phyloP scores from a whole-genome alignment of 768 basidiomycete species.

The Hericium coralloides region DNA sequence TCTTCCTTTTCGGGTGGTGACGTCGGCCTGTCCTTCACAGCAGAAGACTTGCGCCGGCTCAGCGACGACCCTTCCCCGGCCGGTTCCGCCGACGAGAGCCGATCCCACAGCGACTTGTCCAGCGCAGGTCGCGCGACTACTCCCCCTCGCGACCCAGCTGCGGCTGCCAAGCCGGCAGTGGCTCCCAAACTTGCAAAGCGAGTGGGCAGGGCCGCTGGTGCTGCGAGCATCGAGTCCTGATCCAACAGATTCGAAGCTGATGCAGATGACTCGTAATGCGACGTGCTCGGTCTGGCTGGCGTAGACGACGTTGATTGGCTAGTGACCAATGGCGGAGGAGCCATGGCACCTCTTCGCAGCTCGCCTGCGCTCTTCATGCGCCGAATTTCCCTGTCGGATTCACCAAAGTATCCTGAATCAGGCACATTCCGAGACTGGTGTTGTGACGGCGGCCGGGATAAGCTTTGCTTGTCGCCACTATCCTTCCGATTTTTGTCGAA shows the following conservation, averaged over 20 bases:
- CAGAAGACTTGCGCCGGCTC: neutral
- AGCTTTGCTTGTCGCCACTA: neutral
- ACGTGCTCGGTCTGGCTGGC: slow-evolving; percentile 32
- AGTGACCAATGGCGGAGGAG: slow-evolving; percentile 9
- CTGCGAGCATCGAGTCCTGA: slow-evolving; percentile 26
- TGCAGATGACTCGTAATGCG: slow-evolving; percentile 50
- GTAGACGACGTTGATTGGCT: slow-evolving; percentile 21
- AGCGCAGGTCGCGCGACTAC: slow-evolving; percentile 27
- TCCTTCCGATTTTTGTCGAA: slow-evolving; percentile 22
- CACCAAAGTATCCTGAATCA: slow-evolving; percentile 31
- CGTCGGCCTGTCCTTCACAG: neutral
- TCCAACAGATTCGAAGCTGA: slow-evolving; percentile 61
- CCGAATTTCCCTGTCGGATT: slow-evolving; percentile 13
- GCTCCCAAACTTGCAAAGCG: slow-evolving; percentile 65
- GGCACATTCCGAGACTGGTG: slow-evolving; percentile 18
- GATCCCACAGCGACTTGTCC: slow-evolving; percentile 41
- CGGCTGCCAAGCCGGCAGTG: slow-evolving; percentile 28
- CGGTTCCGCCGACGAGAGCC: neutral
- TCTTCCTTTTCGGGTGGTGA: neutral
- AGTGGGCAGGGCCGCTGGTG: slow-evolving; percentile 25
- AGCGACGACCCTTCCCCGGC: neutral
- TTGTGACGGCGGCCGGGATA: slow-evolving; percentile 2
- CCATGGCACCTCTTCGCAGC: slow-evolving; percentile 42
- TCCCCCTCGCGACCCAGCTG: neutral
- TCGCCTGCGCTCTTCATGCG: slow-evolving; percentile 83